Base-by-base conservation (phyloP, 176 grass and related monocot genomes). In the Olyra latifolia region DNA sequence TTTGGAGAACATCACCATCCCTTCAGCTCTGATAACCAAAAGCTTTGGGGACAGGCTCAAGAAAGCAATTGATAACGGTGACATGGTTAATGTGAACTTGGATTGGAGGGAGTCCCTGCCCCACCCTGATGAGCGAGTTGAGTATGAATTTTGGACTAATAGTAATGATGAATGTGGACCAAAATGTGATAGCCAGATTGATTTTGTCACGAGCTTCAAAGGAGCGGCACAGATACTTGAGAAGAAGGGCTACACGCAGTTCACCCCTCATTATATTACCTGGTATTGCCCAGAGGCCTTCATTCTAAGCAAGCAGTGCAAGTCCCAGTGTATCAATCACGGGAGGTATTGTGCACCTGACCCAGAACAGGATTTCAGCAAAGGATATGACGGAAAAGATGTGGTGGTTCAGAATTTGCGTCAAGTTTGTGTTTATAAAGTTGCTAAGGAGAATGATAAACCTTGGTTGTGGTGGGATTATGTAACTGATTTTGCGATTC, bases 381-480 rank as follows among this genome's bases (percentile, higher is more conserved):
- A 87, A 80, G 92, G 92, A 1, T 94, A 94, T 87, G 89, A 94
- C 82, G 92, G 92, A 44, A 94, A 91, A 81, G 92, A 94, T 79
- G 92, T 94, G 4, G 86, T 94, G 30, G 29, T 91, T 55, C 92
- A 94, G 63, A 94, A 94, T 62, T 75, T 94, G 77, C 87, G 83
- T 9, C 89, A 94, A 70, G 66, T 85, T 20, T 94, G 92, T 75
- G 76, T 91, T 22, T 82, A 79, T 79, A 91, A 81, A 79, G 86
- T 87, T 61, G 86, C 83, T 30, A 87, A 82, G 72, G 92, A 94
- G 62, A 82, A 62, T 63, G 67, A 67, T 14, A 94, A 94, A 62
- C 80, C 92, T 15, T 94, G 89, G 92, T 13, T 94, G 61, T 94
- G 92, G 92, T 94, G 92, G 92, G 89, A 94, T 40, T 94, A 94